These are phyloP conservation scores for Ensete ventricosum DNA, from an alignment of 176 grass and related monocot genomes.

Conservation along the genomic window DNA sequence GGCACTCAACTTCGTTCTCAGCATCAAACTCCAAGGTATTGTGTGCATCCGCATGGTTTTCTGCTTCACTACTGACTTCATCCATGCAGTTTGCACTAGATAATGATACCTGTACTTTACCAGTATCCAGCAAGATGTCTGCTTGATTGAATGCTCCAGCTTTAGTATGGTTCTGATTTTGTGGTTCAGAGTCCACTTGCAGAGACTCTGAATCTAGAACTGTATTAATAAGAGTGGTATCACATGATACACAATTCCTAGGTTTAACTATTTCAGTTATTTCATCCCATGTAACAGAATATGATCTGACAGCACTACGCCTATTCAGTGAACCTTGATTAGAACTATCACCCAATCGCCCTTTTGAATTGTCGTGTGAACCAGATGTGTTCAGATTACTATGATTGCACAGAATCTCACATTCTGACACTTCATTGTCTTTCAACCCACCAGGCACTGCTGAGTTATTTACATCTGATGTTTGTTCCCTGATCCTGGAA, in stretches of 20 bases:
- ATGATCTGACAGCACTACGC: slow-evolving; percentile 28
- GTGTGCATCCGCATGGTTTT: slow-evolving; percentile 77
- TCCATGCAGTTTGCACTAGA: slow-evolving; percentile 42
- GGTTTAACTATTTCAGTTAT: slow-evolving; percentile 57
- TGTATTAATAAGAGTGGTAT: slow-evolving; percentile 57
- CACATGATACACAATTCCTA: slow-evolving; percentile 55
- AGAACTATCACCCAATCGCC: slow-evolving; percentile 10
- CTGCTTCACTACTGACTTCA: slow-evolving; percentile 53
- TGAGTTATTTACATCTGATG: slow-evolving; percentile 41
- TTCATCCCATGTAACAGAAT: slow-evolving; percentile 73
- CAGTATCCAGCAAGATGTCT: slow-evolving; percentile 39
- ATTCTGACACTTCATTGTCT: slow-evolving; percentile 28
- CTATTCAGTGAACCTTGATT: slow-evolving; percentile 32
- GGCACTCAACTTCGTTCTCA: slow-evolving; percentile 56
- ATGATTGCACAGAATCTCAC: slow-evolving; percentile 19
- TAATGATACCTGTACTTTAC: slow-evolving; percentile 31
- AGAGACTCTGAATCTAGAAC: slow-evolving; percentile 32
- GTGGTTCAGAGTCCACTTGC: slow-evolving; percentile 22
- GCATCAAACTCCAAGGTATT: slow-evolving; percentile 87
- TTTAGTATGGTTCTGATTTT: slow-evolving; percentile 19
- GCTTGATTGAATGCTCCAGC: slow-evolving; percentile 30
- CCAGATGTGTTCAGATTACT: slow-evolving; percentile 16
- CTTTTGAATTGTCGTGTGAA: slow-evolving; percentile 22
- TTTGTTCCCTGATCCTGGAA: slow-evolving; percentile 51
- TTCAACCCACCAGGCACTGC: slow-evolving; percentile 32